Percentiles rank a stretch among this genome's conserved stretches.
Evolutionary conservation across 768 basidiomycete genomes (phyloP).

Genomic region (Cubamyces lactineus): DNA sequence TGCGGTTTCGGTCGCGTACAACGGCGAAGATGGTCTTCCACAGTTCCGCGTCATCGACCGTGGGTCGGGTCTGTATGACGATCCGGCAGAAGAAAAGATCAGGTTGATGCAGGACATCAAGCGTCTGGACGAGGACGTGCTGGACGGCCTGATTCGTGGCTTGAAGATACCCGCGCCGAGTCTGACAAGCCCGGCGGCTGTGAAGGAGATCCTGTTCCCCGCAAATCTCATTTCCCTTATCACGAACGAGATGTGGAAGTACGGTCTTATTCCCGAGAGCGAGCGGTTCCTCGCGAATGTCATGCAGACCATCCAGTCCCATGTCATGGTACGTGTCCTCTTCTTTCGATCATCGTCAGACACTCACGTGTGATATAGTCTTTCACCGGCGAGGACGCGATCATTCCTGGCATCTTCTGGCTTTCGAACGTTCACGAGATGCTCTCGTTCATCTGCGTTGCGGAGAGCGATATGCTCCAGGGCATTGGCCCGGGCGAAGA

Average conservation of each 20-base stretch:
- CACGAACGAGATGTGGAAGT: constrained; percentile 99
- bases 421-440: constrained; percentile 99
- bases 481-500: constrained; percentile 97
- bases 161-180: constrained; percentile 93
- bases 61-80: constrained; percentile 78
- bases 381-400: constrained; percentile 91
- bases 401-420: constrained; percentile 98
- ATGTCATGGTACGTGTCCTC: constrained; percentile 84
- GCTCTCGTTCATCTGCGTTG: constrained; percentile 97
- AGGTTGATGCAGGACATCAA: constrained; percentile 89
- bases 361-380: constrained; percentile 51
- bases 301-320: constrained; percentile 96
- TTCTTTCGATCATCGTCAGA: not conserved
- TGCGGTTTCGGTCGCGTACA: constrained; percentile 87
- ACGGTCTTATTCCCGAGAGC: constrained; percentile 94
- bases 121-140: constrained; percentile 89
- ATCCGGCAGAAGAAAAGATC: constrained; percentile 95
- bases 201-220: constrained; percentile 98
- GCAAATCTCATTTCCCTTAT: constrained; percentile 96
- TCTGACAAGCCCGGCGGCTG: constrained; percentile 86
- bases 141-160: constrained; percentile 86
- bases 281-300: constrained; percentile 98
- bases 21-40: constrained; percentile 75
- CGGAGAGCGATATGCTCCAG: constrained; percentile 98
- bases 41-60: constrained; percentile 66